Percentiles rank a stretch among this genome's conserved stretches.
phyloP scores from a whole-genome alignment of 2,329 filamentous ascomycete genomes.

The Colletotrichum spaethianum region DNA sequence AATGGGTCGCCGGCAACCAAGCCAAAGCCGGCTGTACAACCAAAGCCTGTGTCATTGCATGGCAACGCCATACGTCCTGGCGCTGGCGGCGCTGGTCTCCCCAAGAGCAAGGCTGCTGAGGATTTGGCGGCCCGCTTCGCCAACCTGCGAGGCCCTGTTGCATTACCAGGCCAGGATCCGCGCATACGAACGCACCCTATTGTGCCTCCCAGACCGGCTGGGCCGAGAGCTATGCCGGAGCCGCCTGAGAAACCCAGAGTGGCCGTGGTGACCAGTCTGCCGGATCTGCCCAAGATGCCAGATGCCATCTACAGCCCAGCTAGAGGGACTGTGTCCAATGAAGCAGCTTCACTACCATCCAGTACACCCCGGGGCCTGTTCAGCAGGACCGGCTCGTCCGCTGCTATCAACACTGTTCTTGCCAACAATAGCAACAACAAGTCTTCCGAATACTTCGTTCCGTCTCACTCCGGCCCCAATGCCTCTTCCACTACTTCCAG shows the following conservation, averaged over 20 bases:
- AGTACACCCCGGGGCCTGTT: constrained; percentile 76
- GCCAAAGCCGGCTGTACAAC: constrained; percentile 67
- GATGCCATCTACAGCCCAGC: constrained; percentile 86
- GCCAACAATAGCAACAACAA: constrained; percentile 41
- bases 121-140: constrained; percentile 72
- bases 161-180: constrained; percentile 63
- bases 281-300: constrained; percentile 77
- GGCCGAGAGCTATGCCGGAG: constrained; percentile 68
- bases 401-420: constrained; percentile 46
- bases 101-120: constrained; percentile 52
- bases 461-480: constrained; percentile 47
- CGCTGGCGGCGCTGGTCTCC: constrained; percentile 45
- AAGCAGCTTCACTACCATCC: constrained; percentile 75
- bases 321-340: constrained; percentile 77
- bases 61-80: constrained; percentile 69
- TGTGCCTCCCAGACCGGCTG: constrained; percentile 54
- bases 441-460: constrained; percentile 52
- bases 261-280: constrained; percentile 65
- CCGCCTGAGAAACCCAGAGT: constrained; percentile 59
- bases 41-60: constrained; percentile 78
- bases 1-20: constrained; percentile 45
- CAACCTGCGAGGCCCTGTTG: constrained; percentile 63
- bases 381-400: constrained; percentile 60
- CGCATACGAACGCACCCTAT: constrained; percentile 67
- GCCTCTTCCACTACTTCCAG: constrained; percentile 50